Evolutionary conservation across 352 stramenopile genomes (phyloP).

Genomic region (Phytophthora chlamydospora): DNA sequence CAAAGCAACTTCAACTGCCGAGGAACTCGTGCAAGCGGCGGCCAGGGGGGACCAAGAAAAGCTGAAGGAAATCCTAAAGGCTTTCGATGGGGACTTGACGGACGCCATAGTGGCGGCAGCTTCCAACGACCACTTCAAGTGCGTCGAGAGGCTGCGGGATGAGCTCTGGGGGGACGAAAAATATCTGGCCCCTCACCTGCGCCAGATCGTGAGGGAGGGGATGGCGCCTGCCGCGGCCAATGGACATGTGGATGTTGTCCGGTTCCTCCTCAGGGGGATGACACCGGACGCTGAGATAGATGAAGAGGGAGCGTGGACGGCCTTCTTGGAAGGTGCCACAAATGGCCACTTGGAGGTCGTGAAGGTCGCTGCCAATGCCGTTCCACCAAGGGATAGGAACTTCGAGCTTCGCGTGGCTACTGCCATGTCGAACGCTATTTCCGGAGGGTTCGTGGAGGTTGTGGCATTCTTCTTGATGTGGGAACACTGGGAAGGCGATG

Average conservation of each 20-base stretch:
- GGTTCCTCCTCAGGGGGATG: too few species aligned
- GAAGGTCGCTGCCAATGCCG: not conserved
- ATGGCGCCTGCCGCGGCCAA: too few species aligned
- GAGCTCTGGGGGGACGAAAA: too few species aligned
- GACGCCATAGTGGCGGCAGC: not conserved
- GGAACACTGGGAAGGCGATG: not conserved
- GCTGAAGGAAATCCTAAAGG: too few species aligned
- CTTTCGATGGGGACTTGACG: not conserved
- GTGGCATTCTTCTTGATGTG: not conserved
- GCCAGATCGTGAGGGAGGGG: too few species aligned
- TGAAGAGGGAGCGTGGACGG: not conserved
- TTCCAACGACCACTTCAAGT: not conserved
- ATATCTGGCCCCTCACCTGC: too few species aligned
- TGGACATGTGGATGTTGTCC: too few species aligned
- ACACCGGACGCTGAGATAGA: too few species aligned
- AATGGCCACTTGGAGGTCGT: not conserved
- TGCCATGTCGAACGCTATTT: constrained; percentile 4
- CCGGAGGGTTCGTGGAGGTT: not conserved
- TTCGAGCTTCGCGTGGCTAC: not conserved
- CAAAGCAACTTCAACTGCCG: too few species aligned
- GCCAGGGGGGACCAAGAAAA: too few species aligned
- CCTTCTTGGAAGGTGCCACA: not conserved
- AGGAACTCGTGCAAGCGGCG: too few species aligned
- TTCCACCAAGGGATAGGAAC: not conserved
- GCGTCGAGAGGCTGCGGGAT: not conserved